Percentiles rank a stretch among this genome's conserved stretches.
Evolutionary conservation across 768 basidiomycete genomes (phyloP).

Genomic region (Lentinula edodes): DNA sequence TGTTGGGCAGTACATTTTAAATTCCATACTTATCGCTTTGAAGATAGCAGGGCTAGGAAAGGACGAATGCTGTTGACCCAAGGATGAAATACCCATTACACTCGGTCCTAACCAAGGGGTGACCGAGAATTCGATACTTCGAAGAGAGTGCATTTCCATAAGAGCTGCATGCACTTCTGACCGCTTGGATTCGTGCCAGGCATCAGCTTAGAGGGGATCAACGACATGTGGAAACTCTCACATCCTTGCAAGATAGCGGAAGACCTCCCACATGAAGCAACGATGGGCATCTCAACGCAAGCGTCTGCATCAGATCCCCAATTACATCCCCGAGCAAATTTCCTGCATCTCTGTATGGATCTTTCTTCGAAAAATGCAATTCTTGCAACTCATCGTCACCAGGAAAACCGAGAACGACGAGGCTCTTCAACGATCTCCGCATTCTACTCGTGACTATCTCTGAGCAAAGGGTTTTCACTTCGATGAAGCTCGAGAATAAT

Average conservation of each 20-base stretch:
- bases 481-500: background rate
- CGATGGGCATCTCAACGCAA: background rate
- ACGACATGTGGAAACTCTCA: background rate
- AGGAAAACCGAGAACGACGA: background rate
- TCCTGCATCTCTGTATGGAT: background rate
- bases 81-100: background rate
- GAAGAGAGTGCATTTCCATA: constrained; percentile 2
- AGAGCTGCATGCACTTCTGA: background rate
- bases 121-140: background rate
- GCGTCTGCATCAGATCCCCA: background rate
- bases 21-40: constrained; percentile 3
- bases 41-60: background rate
- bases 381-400: background rate
- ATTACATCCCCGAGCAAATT: background rate
- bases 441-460: background rate
- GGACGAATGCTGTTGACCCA: background rate
- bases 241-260: background rate
- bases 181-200: background rate
- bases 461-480: background rate
- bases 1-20: constrained; percentile 1
- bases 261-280: background rate
- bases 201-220: background rate
- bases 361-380: background rate
- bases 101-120: background rate
- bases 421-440: background rate